Percentiles rank a stretch among this genome's conserved stretches.
These are phyloP conservation scores for Trichoderma oligosporum DNA, from an alignment of 2,329 filamentous ascomycete genomes.

Conservation along the genomic window DNA sequence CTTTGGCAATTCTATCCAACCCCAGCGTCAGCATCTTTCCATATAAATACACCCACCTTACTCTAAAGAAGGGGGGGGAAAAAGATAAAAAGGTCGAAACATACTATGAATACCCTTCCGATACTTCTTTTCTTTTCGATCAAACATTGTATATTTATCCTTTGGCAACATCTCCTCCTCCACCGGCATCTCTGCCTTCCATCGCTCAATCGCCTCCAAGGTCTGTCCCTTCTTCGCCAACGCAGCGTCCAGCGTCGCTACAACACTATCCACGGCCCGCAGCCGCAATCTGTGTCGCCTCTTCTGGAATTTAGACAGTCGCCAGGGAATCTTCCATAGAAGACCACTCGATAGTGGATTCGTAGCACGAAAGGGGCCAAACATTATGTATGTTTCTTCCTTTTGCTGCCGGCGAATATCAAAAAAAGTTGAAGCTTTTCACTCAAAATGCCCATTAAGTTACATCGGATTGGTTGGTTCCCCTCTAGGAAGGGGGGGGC, in stretches of 20 bases:
- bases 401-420: neutral
- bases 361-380: constrained; percentile 76
- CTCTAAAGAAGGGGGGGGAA: neutral
- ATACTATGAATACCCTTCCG: constrained; percentile 96
- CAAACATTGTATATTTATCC: constrained; percentile 98
- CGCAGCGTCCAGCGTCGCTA: constrained; percentile 76
- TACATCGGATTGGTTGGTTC: constrained; percentile 1
- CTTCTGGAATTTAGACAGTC: constrained; percentile 88
- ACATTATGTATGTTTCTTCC: constrained; percentile 55
- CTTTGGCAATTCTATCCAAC: constrained; percentile 66
- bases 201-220: constrained; percentile 75
- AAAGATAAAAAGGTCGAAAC: constrained; percentile 35
- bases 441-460: neutral
- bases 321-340: constrained; percentile 96
- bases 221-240: constrained; percentile 69
- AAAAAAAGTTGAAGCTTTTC: constrained; percentile 6
- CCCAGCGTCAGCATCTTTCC: constrained; percentile 22
- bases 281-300: constrained; percentile 78
- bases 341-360: constrained; percentile 74
- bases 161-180: constrained; percentile 93
- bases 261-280: constrained; percentile 80
- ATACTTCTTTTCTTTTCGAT: constrained; percentile 92
- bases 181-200: constrained; percentile 94
- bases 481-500: neutral
- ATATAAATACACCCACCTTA: neutral